These are phyloP conservation scores for Mortierella sp. DNA, from an alignment of 371 early-diverging fungal genomes.

Conservation along the genomic window DNA sequence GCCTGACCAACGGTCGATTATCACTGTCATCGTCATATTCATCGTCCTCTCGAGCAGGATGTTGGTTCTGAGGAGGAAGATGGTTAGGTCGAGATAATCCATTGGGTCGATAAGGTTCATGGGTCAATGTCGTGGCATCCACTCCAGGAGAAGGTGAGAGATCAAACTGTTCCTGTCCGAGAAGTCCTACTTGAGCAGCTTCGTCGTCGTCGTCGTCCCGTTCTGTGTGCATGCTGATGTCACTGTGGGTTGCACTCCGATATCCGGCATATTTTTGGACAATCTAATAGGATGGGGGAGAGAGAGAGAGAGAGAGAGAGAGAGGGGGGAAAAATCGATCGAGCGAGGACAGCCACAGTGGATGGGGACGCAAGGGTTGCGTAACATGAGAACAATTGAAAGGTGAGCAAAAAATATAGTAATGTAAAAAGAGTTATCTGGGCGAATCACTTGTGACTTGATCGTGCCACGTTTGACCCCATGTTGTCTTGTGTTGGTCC, in stretches of 20 bases:
- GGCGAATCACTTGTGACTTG: too few relatives aligned
- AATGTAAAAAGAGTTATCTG: too few relatives aligned
- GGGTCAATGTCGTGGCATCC: not conserved
- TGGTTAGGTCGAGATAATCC: not conserved
- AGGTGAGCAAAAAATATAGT: too few relatives aligned
- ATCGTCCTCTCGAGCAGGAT: conserved; percentile 25
- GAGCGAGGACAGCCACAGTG: too few relatives aligned
- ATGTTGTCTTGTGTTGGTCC: too few relatives aligned
- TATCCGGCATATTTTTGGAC: conserved; percentile 27
- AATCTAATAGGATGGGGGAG: too few relatives aligned
- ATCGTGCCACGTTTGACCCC: too few relatives aligned
- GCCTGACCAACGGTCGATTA: conserved; percentile 14
- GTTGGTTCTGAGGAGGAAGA: conserved; percentile 14
- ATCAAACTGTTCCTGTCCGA: conserved; percentile 36
- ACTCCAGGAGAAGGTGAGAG: conserved; percentile 21
- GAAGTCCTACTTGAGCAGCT: conserved; percentile 23
- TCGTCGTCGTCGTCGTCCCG: conserved; percentile 37
- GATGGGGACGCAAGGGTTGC: too few relatives aligned
- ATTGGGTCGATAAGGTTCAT: not conserved
- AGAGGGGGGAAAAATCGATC: not conserved
- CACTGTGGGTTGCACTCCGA: conserved; percentile 18
- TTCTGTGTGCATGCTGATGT: conserved; percentile 13
- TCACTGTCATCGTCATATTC: conserved; percentile 15
- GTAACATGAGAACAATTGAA: too few relatives aligned
- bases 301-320: not conserved